phyloP scores from a whole-genome alignment of 2,329 filamentous ascomycete genomes.

The Scortechinia acanthostroma region DNA sequence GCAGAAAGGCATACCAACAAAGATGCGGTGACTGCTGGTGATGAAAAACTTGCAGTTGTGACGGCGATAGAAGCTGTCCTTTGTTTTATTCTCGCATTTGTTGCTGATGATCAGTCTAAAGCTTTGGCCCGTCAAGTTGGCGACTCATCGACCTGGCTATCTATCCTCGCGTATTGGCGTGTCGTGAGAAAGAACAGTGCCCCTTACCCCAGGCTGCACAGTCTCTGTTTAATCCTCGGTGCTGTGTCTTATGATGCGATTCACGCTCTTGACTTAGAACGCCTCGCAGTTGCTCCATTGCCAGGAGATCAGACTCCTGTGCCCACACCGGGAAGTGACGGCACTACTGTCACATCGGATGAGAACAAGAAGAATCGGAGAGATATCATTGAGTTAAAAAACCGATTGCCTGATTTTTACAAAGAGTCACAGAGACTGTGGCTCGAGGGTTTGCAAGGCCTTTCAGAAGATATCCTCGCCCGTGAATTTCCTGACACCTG shows the following conservation, averaged over 20 bases:
- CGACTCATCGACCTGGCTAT: not conserved
- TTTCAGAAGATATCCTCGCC: not conserved
- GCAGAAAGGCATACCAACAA: not conserved
- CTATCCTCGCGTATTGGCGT: not conserved
- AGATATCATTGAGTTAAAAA: not conserved
- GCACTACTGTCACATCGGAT: not conserved
- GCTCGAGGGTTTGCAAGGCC: not conserved
- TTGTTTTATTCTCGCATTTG: constrained; percentile 1
- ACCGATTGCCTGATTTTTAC: not conserved
- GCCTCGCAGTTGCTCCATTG: not conserved
- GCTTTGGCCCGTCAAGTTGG: not conserved
- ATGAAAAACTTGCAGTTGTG: not conserved
- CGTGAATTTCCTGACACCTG: not conserved
- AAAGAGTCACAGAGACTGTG: constrained; percentile 1
- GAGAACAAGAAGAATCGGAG: not conserved
- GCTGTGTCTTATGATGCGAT: constrained; percentile 1
- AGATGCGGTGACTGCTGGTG: not conserved
- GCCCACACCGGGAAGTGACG: not conserved
- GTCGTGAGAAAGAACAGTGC: not conserved
- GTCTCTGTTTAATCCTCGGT: not conserved
- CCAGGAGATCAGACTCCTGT: not conserved
- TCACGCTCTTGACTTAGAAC: not conserved
- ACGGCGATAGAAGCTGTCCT: not conserved
- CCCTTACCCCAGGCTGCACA: not conserved
- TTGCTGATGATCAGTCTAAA: constrained; percentile 1